Base-by-base conservation (phyloP, 2,329 filamentous ascomycete genomes). In the Parastagonospora nodorum region DNA sequence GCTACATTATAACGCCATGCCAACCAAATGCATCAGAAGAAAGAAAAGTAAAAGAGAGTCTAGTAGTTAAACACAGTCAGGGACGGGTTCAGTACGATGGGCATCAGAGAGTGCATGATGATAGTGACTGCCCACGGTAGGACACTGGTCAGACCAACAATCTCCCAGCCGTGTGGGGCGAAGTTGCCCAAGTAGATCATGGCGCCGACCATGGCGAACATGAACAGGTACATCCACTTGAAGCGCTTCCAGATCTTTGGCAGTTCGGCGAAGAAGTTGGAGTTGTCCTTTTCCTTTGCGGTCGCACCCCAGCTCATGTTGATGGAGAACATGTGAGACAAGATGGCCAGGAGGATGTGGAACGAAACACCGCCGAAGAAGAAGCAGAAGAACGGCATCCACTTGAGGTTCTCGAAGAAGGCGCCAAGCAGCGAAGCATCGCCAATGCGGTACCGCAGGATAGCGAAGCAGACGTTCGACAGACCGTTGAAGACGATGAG, bases 281-380 rank as follows among this genome's bases (percentile, higher is more conserved):
- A 88, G 69, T 89, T 87, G 67, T 91, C 87, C 43, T 85, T 86
- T 75, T 94, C 90, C 76, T 94, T 94, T 40, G 86, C 83, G 1
- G 90, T 94, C 2, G 89, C 86, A 43, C 89, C 89, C 89, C 90
- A 93, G 2, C 83, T 85, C 88, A 93, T 93, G 75, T 93, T 82
- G 67, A 93, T 85, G 75, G 88, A 86, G 69, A 93, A 90, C 86
- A 93, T 90, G 77, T 94, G 90, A 1, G 86, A 81, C 39, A 92
- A 76, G 42, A 94, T 79, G 4, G 90, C 90, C 72, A 91, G 86
- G 27, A 85, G 88, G 49, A 94, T 84, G 75, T 93, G 89, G 42
- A 94, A 82, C 1, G 86, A 89, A 39, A 93, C 80, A 30, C 90
- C 90, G 42, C 90, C 89, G 19, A 94, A 80, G 80, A 93, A 94